Evolutionary conservation across 1,284 basidiomycete genomes (phyloP), one percentile per base, ranked within the genome.

Genomic region (Irpex lacteus): DNA sequence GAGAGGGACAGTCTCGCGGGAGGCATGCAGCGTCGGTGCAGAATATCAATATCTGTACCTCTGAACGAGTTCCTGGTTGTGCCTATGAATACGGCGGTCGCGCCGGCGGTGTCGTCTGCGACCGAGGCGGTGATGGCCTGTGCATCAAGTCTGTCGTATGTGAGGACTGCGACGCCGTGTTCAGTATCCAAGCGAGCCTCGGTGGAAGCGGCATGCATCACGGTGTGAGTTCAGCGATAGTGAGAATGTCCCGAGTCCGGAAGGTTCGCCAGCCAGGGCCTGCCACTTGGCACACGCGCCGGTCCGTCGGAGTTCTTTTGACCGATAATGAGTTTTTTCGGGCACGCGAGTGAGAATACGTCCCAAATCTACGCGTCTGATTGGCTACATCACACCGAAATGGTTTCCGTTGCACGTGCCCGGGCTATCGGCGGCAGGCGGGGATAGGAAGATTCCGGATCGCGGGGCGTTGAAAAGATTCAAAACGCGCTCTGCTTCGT

Each of bases 31-130:
- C 2, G 59, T 34, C 32, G 32, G 32, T 34, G 32, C 32, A 34
- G 32, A 34, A 34, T 34, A 34, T 34, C 32, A 34, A 34, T 34
- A 34, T 34, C 32, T 34, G 49, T 55, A 83, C 85, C 85, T 81
- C 82, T 76, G 75, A 85, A 90, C 2, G 81, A 83, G 71, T 89
- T 84, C 49, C 88, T 78, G 2, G 88, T 90, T 3, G 88, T 85
- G 69, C 91, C 94, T 60, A 92, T 84, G 76, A 94, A 94, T 9
- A 87, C 78, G 4, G 88, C 87, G 40, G 84, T 85, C 53, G 91
- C 92, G 6, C 93, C 92, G 18, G 89, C 89, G 47, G 78, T 75
- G 60, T 88, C 81, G 70, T 88, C 80, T 56, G 80, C 78, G 37
- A 93, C 90, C 4, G 84, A 88, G 50, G 77, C 74, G 40, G 87